Evolutionary conservation across 2,329 filamentous ascomycete species (phyloP), one percentile per base, ranked within the genome.

Genomic region (Venturia aucupariae): DNA sequence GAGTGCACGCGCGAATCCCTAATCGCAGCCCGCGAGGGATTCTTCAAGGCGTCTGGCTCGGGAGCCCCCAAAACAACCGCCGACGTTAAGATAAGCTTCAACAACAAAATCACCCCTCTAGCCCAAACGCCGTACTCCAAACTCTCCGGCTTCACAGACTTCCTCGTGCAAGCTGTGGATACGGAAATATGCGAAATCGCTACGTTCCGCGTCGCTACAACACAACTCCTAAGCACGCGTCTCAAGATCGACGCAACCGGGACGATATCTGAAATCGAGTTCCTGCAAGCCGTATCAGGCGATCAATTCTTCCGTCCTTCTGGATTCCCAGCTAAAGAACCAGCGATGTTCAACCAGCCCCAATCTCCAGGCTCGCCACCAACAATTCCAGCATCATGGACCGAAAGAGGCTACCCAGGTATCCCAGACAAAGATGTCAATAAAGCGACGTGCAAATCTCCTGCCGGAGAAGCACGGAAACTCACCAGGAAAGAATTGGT

Each of bases 281-380:
- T 65, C 61, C 59, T 65, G 8, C 55, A 63, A 39, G 63, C 63
- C 11, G 39, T 63, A n/a, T 22, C 11, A 13, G 63, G 63, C 11
- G 63, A 65, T 38, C 63, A 65, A 54, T 65, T 65, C 42, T 65
- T 65, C 59, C 32, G 63, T 24, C 63, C 63, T 11, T 19, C 55
- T 22, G 63, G 63, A 7, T 65, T 65, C 42, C 63, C 63, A 17
- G 22, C 38, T 3, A 63, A 27, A 24, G 24, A 30, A 54, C 55
- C 55, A 13, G 35, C 55, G 8, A 38, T 48, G 27, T 65, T 27
- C n/a, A 39, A 30, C 30, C 10, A 5, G 4, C 24, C 55, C 11
- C 59, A 63, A 22, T 46, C 17, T 8, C 15, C 63, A 17, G 57
- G 59, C 27, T 4, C 41, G 22, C 63, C 63, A 22, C 63, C 63